Evolutionary conservation across 495 filamentous ascomycete genomes (phyloP).

Genomic region (Podospora pseudopauciseta): DNA sequence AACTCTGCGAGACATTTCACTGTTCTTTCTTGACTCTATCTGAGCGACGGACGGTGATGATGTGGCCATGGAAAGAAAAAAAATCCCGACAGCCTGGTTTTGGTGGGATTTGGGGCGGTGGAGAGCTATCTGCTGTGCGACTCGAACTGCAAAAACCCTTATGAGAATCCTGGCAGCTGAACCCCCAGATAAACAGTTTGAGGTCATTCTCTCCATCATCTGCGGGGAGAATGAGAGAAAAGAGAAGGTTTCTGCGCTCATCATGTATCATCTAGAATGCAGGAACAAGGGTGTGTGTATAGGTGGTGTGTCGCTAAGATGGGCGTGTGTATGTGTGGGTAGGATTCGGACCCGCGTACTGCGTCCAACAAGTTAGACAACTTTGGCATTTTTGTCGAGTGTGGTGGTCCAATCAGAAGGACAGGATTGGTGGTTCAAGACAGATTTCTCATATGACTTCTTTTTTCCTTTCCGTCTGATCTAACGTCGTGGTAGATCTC

Average conservation of each 20-base stretch:
- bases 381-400: background rate
- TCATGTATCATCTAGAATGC: background rate
- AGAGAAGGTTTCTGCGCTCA: background rate
- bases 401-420: background rate
- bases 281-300: background rate
- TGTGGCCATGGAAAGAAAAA: background rate
- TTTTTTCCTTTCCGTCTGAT: background rate
- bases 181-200: background rate
- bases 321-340: background rate
- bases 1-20: background rate
- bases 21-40: background rate
- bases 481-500: background rate
- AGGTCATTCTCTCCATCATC: background rate
- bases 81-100: background rate
- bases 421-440: background rate
- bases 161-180: background rate
- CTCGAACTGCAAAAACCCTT: background rate
- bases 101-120: background rate
- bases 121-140: background rate
- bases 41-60: background rate
- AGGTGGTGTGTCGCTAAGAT: background rate
- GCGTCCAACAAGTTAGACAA: background rate
- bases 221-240: background rate
- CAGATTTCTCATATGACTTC: background rate
- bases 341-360: background rate